Percentiles rank a stretch among this genome's conserved stretches.
These are phyloP conservation scores for Candolleomyces eurysporus DNA, from an alignment of 768 basidiomycete species.

Conservation along the genomic window DNA sequence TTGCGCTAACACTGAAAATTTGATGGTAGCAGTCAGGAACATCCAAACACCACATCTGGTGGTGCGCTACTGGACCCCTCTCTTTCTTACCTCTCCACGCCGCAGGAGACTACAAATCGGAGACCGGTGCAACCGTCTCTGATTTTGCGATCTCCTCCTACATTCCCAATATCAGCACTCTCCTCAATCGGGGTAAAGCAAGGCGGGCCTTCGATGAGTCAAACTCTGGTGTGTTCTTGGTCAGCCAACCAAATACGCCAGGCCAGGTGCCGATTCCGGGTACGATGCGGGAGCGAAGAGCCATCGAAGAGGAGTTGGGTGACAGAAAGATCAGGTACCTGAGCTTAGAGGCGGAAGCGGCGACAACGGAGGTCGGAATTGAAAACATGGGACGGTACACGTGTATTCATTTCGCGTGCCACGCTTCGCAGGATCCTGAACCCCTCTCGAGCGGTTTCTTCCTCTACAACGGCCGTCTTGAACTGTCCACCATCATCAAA, in stretches of 20 bases:
- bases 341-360: conserved; percentile 13
- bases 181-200: background rate
- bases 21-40: background rate
- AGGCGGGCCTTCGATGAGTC: background rate
- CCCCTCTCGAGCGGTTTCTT: conserved; percentile 23
- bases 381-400: conserved; percentile 9
- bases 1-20: background rate
- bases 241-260: conserved; percentile 10
- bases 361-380: conserved; percentile 13
- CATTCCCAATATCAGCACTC: background rate
- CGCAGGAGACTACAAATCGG: background rate
- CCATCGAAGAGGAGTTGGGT: background rate
- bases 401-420: conserved; percentile 33
- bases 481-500: conserved; percentile 13
- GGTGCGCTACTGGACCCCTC: conserved; percentile 5
- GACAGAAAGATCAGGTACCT: conserved; percentile 15
- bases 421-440: conserved; percentile 24
- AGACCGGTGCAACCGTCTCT: background rate
- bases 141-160: conserved; percentile 5
- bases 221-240: conserved; percentile 1
- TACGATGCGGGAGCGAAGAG: conserved; percentile 4
- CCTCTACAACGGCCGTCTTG: conserved; percentile 18
- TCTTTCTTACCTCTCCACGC: conserved; percentile 3
- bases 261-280: conserved; percentile 8
- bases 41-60: background rate